A percentile compares a stretch with the other conserved stretches of the same genome.
Evolutionary conservation across 2,329 filamentous ascomycete species (phyloP).

Genomic region (Chaetomiaceae sp.): DNA sequence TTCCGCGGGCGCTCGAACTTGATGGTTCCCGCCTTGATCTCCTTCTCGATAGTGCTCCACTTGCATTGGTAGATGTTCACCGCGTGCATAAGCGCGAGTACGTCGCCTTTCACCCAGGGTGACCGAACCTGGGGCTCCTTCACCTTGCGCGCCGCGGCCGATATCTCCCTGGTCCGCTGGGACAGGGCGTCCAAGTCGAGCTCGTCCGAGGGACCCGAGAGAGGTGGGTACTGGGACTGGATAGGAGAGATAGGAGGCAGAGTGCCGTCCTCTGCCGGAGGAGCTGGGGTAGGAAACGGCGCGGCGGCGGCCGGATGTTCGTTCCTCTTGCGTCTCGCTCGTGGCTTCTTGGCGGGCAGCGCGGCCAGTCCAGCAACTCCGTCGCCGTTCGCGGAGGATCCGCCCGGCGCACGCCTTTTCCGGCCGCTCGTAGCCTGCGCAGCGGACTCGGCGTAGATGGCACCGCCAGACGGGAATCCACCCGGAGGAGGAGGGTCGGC

Average conservation of each 20-base stretch:
- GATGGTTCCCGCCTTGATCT: conserved; percentile 25
- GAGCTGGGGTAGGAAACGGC: conserved; percentile 4
- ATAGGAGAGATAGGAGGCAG: too few relatives aligned
- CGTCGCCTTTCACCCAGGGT: conserved; percentile 40
- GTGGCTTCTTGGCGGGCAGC: conserved; percentile 16
- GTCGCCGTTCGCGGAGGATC: neutral
- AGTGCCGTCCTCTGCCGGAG: neutral
- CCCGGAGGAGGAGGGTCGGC: conserved; percentile 3
- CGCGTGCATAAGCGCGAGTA: conserved; percentile 35
- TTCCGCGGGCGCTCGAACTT: conserved; percentile 40
- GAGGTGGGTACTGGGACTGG: conserved; percentile 19
- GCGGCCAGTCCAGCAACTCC: conserved; percentile 1
- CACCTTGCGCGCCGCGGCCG: conserved; percentile 26
- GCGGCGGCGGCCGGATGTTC: conserved; percentile 8
- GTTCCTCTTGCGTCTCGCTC: conserved; percentile 17
- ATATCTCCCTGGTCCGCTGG: conserved; percentile 24
- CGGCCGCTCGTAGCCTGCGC: conserved; percentile 11
- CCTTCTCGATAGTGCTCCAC: conserved; percentile 35
- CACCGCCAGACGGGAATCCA: conserved; percentile 13
- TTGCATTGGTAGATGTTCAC: conserved; percentile 35
- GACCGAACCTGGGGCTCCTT: conserved; percentile 30
- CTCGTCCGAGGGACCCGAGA: conserved; percentile 15
- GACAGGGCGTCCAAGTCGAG: conserved; percentile 25
- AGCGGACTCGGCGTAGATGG: conserved; percentile 20
- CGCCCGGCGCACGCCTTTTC: conserved; percentile 15